A percentile compares a stretch with the other conserved stretches of the same genome.
Evolutionary conservation across 306 rosid species (phyloP).

Genomic region (Cicer arietinum): DNA sequence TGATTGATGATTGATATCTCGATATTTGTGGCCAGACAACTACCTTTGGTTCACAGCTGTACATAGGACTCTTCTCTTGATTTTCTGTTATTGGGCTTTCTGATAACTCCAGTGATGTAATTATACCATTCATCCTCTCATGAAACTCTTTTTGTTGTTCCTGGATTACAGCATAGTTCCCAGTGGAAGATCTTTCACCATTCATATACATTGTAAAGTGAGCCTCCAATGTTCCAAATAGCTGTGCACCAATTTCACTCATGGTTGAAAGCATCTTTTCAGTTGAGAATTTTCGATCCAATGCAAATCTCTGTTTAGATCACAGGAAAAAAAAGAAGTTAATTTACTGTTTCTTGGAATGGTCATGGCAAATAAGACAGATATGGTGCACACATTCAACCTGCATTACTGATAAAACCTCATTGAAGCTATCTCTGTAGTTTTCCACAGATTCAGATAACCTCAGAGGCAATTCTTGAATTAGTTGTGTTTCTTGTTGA

Average conservation of each 20-base stretch:
- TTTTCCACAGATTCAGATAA: constrained; percentile 59
- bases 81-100: constrained; percentile 49
- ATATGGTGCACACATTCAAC: constrained; percentile 50
- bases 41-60: constrained; percentile 75
- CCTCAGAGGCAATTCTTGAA: constrained; percentile 58
- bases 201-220: constrained; percentile 52
- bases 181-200: constrained; percentile 44
- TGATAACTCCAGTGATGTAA: constrained; percentile 61
- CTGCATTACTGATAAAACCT: constrained; percentile 67
- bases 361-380: constrained; percentile 31
- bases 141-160: constrained; percentile 59
- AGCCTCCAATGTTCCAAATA: constrained; percentile 70
- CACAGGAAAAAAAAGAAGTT: constrained; percentile 38
- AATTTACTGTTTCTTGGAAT: constrained; percentile 30
- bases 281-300: constrained; percentile 56
- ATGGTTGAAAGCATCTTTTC: constrained; percentile 65
- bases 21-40: constrained; percentile 64
- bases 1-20: constrained; percentile 60
- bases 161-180: constrained; percentile 50
- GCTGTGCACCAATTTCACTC: constrained; percentile 65
- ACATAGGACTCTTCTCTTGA: constrained; percentile 45
- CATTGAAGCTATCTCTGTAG: constrained; percentile 69
- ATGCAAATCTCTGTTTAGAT: constrained; percentile 57
- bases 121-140: constrained; percentile 61
- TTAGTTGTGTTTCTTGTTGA: constrained; percentile 60